Base-by-base conservation (phyloP, 164 flowering plant genomes). In the Hamamelis virginiana region DNA sequence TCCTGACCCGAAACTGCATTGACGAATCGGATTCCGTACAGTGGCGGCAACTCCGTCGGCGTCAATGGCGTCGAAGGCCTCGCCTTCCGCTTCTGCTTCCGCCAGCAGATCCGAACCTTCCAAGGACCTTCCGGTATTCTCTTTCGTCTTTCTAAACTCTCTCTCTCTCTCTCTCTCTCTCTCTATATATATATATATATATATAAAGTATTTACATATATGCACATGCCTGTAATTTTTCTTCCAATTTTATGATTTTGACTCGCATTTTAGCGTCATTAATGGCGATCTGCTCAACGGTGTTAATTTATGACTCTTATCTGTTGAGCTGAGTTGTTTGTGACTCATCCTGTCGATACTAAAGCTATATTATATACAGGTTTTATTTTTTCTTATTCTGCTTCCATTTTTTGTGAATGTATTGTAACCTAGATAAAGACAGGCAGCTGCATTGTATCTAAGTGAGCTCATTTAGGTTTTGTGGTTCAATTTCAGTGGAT, bases 1-100 rank as follows among this genome's bases (percentile, higher is more conserved):
- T 76, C 78, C 67, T 22, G 69, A 65, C 69, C 72, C 75, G 66
- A 50, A 71, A 21, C 76, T 25, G 65, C 73, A 56, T 67, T 69
- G 46, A 46, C 55, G 75, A 33, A 53, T 75, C 65, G 72, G 76
- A 74, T 70, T 41, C 69, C 18, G 12, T 44, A 22, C 33, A 9
- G 59, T 66, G 18, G 41, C 56, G 56, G 44, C 58, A 28, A 64
- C 74, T 51, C 48, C 72, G 66, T 61, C 71, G 0, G 60, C 67
- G 72, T 26, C 82, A 62, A 84, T 82, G 87, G 73, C 85, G 66
- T 79, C 86, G 51, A 75, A 71, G 76, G 66, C 78, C 16, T 41
- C 87, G 60, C 73, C 43, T 9, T 66, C 76, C 8, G 62, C 72
- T 18, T 71, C 80, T 8, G 71, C 71, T 22, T 78, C 83, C 10